Evolutionary conservation across 208 protist species (phyloP).

Genomic region (Leishmania martiniquensis): DNA sequence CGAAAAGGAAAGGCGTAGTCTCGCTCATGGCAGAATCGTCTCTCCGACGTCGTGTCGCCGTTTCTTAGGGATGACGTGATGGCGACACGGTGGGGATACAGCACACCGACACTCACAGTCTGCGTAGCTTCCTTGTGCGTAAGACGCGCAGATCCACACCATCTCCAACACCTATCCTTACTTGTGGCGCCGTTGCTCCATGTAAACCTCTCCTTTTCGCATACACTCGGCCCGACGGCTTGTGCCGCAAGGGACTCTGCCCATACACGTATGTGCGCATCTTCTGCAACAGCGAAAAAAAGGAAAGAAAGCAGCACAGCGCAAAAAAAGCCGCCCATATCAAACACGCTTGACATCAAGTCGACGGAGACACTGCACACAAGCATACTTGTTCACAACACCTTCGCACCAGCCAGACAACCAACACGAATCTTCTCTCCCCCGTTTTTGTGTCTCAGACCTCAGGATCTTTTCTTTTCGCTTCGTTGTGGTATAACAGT

Average conservation of each 20-base stretch:
- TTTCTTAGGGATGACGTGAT: not conserved
- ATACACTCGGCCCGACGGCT: not conserved
- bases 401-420: not conserved
- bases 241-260: too few relatives aligned
- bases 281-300: not conserved
- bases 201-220: not conserved
- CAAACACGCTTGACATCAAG: not conserved
- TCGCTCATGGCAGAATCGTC: not conserved
- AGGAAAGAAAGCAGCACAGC: not conserved
- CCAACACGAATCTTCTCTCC: slow-evolving; percentile 4
- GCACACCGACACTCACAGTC: not conserved
- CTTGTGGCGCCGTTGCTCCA: not conserved
- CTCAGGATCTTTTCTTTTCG: not conserved
- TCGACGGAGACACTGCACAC: not conserved
- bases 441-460: slow-evolving; percentile 1
- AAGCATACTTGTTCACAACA: not conserved
- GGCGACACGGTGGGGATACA: not conserved
- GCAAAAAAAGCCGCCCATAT: not conserved
- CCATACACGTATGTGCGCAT: not conserved
- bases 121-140: not conserved
- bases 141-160: not conserved
- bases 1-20: not conserved
- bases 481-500: not conserved
- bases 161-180: not conserved
- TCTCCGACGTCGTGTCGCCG: not conserved